Evolutionary conservation across 768 basidiomycete species (phyloP), one percentile per base, ranked within the genome.

Genomic region (Astraeus odoratus): DNA sequence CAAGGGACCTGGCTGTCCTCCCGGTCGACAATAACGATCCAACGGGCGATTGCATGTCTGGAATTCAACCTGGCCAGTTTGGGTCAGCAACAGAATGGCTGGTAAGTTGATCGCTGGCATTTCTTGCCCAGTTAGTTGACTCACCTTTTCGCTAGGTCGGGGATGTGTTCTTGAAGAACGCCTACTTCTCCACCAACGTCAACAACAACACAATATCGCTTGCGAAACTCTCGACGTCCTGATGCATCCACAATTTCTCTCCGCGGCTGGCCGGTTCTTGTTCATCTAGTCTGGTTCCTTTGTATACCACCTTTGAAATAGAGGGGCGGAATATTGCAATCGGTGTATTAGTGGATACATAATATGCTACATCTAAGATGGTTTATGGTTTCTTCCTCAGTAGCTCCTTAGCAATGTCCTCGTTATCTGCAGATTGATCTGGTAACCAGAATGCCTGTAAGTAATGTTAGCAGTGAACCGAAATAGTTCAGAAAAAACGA

Each of bases 81-180:
- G 81, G 77, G 34, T 76, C 74, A 46, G 64, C 69, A 9, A 73
- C 66, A 3, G 73, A 82, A 52, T 88, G 83, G 85, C 73, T 90
- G 48, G 81, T 84, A 48, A 67, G 81, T 61, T 18, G n/a, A 16
- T 18, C 19, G 18, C 22, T 26, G 8, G 3, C 35, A 9, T 39
- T 42, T 15, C 4, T 13, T 30, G 18, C 16, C 42, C 15, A 5
- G 20, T 27, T n/a, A 6, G n/a, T 38, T 16, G 10, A 38, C 44
- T 48, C 27, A 47, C 24, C 5, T 22, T 19, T 19, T 19, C n/a
- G 22, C 24, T 16, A 64, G 62, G 68, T 83, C 27, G 84, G 84
- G 23, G 86, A 83, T 52, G 80, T 80, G 20, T 86, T 86, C 70
- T 66, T 86, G 56, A 86, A 86, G 74, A 87, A 84, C 54, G 83